Conservation (phyloP, 73 alveolate species). For the Uronychia setigera region DNA sequence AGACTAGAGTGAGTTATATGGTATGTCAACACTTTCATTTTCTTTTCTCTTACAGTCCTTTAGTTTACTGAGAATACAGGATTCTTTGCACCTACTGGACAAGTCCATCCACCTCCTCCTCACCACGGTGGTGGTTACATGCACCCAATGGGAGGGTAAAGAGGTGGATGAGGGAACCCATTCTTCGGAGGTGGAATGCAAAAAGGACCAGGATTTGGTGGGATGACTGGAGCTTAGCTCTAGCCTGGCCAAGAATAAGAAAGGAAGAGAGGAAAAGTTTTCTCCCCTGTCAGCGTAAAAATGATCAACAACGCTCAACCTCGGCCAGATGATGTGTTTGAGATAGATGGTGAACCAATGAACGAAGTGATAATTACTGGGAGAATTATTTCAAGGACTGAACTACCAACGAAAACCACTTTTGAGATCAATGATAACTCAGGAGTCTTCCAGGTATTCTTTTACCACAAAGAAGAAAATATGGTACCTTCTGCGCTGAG, state of each 20-base stretch:
- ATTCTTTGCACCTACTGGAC: too few species aligned
- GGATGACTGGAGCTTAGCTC: too few species aligned
- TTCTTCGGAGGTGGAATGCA: background rate
- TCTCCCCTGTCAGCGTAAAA: constrained; percentile 60
- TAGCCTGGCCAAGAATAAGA: too few species aligned
- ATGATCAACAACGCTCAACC: constrained; percentile 59
- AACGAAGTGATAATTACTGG: constrained; percentile 55
- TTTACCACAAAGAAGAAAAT: constrained; percentile 60
- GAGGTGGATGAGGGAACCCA: constrained; percentile 2
- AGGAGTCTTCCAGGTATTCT: constrained; percentile 40
- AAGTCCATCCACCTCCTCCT: too few species aligned
- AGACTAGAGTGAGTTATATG: too few species aligned
- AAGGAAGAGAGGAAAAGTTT: constrained; percentile 43
- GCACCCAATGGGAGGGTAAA: too few species aligned
- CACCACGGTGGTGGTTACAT: too few species aligned
- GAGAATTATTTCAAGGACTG: constrained; percentile 34
- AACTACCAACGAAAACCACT: constrained; percentile 56
- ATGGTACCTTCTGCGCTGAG: constrained; percentile 59
- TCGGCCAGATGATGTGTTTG: constrained; percentile 67
- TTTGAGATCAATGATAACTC: constrained; percentile 65
- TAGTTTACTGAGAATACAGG: too few species aligned
- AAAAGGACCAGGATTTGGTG: background rate
- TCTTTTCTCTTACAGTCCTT: too few species aligned
- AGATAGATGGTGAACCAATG: constrained; percentile 53
- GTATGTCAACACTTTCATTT: too few species aligned